Base-by-base conservation (phyloP, 495 filamentous ascomycete species). In the Glutinoglossum americanum region DNA sequence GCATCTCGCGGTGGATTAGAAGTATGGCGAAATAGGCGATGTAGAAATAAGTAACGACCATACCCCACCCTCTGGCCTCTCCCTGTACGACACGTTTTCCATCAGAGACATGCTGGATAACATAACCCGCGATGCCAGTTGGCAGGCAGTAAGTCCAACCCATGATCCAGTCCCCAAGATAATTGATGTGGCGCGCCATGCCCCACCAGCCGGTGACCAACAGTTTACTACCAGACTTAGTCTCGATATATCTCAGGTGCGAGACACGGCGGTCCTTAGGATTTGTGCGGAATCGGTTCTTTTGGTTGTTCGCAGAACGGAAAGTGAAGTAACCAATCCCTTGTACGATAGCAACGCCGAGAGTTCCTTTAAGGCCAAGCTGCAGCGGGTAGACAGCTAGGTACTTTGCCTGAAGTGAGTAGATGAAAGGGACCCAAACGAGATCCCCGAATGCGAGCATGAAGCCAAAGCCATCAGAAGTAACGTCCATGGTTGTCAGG, bases 391-490 rank as follows among this genome's bases (percentile, higher is more conserved):
- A 84, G 10, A 81, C 73, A 17, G 90, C 76, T 19, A 98, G 80
- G 65, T 97, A 98, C n/a, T 87, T 79, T 17, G 83, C 78, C 68
- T 94, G 90, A 54, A 87, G 72, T 41, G 78, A 83, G 75, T 95
- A 97, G 56, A 84, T 73, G 72, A 96, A 89, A 1, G 92, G 92
- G 10, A 96, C 75, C 93, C 92, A 97, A 62, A 82, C 85, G 3
- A 96, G 74, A 64, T 97, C 92, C 35, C 90, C 92, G 62, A 96
- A 97, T 1, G 85, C 74, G n/a, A 98, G 72, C 92, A 98, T 98
- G 68, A 84, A 87, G 49, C 92, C 93, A 63, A 97, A 96, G 15
- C 92, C 93, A 64, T 98, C 92, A 64, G 81, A 85, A 58, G 82
- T 94, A 65, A 97, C 84, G 68, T 98, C 93, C 70, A 98, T 96